Evolutionary conservation across 2,329 filamentous ascomycete species (phyloP), one percentile per base, ranked within the genome.

Genomic region (Ophiocordyceps robertsii): DNA sequence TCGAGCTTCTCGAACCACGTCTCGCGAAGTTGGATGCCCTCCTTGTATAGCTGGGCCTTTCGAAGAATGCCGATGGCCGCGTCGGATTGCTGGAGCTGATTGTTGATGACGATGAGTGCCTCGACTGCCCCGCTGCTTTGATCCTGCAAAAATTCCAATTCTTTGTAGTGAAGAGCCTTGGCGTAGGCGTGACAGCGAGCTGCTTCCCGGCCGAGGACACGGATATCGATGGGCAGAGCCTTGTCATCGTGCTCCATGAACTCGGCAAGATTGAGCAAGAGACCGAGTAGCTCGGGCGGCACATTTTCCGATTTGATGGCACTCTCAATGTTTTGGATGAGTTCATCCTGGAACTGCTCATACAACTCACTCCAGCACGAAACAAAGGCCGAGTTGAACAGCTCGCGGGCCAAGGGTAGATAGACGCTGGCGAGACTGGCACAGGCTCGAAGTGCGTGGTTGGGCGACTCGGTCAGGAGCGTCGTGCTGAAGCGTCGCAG

Each of bases 171-270:
- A 33, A 99, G 69, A 10, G 92, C 92, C 64, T 99, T 99, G 30
- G 92, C 92, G 58, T 94, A 98, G 5, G 92, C 93, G 61, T 99
- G 92, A 52, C 93, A 98, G 54, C 93, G 90, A 17, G 85, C 90
- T 39, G 92, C 92, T 60, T 96, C 94, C 57, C 90, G 84, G 29
- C 93, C 93, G 11, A 98, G 73, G 10, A 92, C 88, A 39, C 92
- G 75, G 49, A 99, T 95, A 57, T 99, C 93, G 48, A 99, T 98
- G 2, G 92, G 92, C 41, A 99, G 68, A 13, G 93, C 90, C 62
- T 98, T 98, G 60, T 99, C 92, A 53, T 98, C 93, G 56, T 98
- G 92, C 59, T 99, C 92, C 92, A 99, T 99, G 61, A 98, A 99
- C 59, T 99, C 92, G 19, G 92, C 92, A 40, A 99, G 73, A 56